phyloP scores from a whole-genome alignment of 352 stramenopile species.

The Phytopythium kandeliae region DNA sequence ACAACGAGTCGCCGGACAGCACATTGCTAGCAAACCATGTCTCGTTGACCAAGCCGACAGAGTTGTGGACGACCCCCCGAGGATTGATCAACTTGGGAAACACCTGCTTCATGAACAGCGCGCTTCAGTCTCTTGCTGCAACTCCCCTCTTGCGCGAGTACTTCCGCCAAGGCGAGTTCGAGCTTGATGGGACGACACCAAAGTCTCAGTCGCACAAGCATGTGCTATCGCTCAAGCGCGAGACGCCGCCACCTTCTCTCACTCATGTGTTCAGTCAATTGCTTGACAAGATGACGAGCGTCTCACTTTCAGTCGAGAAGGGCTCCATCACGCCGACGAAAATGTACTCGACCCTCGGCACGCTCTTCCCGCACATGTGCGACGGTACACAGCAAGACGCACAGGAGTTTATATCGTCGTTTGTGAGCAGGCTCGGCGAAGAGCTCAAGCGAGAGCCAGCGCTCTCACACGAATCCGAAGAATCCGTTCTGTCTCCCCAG shows the following conservation, averaged over 20 bases:
- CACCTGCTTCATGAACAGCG: slow-evolving; percentile 82
- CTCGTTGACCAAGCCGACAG: not conserved
- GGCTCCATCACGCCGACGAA: slow-evolving; percentile 20
- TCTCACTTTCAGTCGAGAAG: slow-evolving; percentile 7
- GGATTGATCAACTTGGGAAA: slow-evolving; percentile 68
- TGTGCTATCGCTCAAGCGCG: not conserved
- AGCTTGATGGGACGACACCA: slow-evolving; percentile 79
- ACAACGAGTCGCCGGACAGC: not conserved
- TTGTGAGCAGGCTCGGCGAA: slow-evolving; percentile 92
- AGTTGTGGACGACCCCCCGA: not conserved
- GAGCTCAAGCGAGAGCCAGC: slow-evolving; percentile 76
- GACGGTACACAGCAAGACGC: slow-evolving; percentile 94
- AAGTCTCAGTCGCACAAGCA: slow-evolving; percentile 31
- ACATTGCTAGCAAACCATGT: not conserved
- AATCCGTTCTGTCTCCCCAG: slow-evolving; percentile 21
- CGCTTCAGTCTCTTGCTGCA: slow-evolving; percentile 88
- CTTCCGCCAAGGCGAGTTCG: slow-evolving; percentile 82
- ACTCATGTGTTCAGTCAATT: slow-evolving; percentile 77
- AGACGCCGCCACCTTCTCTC: slow-evolving; percentile 19
- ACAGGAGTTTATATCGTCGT: slow-evolving; percentile 91
- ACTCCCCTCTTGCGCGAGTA: slow-evolving; percentile 89
- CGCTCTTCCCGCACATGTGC: slow-evolving; percentile 84
- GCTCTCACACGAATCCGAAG: slow-evolving; percentile 71
- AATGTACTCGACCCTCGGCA: slow-evolving; percentile 31
- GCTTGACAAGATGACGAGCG: slow-evolving; percentile 36